Evolutionary conservation across 306 rosid genomes (phyloP).

Genomic region (Cucurbita moschata): DNA sequence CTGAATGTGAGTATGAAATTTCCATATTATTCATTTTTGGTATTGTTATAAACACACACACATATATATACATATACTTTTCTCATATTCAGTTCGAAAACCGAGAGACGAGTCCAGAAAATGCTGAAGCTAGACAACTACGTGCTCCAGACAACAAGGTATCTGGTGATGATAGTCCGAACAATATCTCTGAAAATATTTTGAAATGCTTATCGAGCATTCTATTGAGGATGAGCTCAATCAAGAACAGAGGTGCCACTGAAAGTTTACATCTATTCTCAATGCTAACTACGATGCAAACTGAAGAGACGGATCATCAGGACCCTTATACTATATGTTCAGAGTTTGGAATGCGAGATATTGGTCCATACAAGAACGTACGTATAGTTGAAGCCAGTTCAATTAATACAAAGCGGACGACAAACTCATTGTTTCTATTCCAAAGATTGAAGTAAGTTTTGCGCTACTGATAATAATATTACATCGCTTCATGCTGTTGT

Average conservation of each 20-base stretch:
- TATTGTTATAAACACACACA: background rate
- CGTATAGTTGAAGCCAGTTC: constrained; percentile 34
- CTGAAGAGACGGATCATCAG: constrained; percentile 15
- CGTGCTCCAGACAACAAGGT: constrained; percentile 13
- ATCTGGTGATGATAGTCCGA: constrained; percentile 45
- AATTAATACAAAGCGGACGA: constrained; percentile 51
- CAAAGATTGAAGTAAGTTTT: constrained; percentile 63
- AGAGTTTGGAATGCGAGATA: constrained; percentile 51
- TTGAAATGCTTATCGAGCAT: constrained; percentile 70
- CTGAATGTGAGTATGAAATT: constrained; percentile 24
- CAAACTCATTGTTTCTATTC: constrained; percentile 51
- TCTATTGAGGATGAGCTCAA: constrained; percentile 49
- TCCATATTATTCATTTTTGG: background rate
- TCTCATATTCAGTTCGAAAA: constrained; percentile 37
- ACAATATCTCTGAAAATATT: constrained; percentile 60
- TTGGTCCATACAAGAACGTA: constrained; percentile 54
- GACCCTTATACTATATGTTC: constrained; percentile 63
- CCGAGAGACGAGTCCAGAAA: constrained; percentile 17
- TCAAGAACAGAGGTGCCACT: constrained; percentile 20
- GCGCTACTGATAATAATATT: background rate
- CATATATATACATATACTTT: background rate
- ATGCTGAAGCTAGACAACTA: constrained; percentile 21
- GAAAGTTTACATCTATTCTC: constrained; percentile 20
- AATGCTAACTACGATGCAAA: constrained; percentile 14
- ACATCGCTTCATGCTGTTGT: background rate